Base-by-base conservation (phyloP, 164 flowering plant species). In the Nymphaea thermarum region DNA sequence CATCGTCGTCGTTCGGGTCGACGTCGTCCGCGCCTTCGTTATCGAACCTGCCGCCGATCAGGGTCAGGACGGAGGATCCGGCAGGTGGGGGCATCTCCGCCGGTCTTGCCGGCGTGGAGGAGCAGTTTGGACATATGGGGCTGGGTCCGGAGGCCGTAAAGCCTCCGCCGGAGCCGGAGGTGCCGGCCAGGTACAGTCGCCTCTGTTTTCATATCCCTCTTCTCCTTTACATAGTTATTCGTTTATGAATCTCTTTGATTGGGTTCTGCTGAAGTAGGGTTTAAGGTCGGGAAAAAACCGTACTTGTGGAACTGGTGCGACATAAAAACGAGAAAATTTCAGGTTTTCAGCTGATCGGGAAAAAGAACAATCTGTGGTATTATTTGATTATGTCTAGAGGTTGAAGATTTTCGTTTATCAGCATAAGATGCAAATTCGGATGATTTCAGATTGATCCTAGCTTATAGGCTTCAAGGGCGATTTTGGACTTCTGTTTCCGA, bases 1-100 rank as follows among this genome's bases (percentile, higher is more conserved):
- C 86, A 0, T 69, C 71, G 43, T 89, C 97, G 10, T 89, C 94
- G 2, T 91, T 89, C 43, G 89, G 88, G 65, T 84, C 96, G 3
- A 77, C 89, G 41, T 77, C 94, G 10, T 91, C 97, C 4, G 83
- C 89, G 41, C 90, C 88, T 17, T 83, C 84, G 4, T 74, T 87
- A 62, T 80, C 85, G 43, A 82, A 88, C 71, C 77, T 90, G 78
- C 93, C 93, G 3, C 90, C 84, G 64, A 90, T 93, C 69, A 72
- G 87, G 69, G 88, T 87, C 60, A 87, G 80, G 62, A 82, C 80
- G n/a, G 91, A 87, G 61, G 85, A 80, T 10, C 15, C 15, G 14
- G 0, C 57, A 3, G 14, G 14, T 10, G 8, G 12, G 3, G 57
- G 57, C 2, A 15, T 51, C 57, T 51, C 57, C 14, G 57, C 57